Evolutionary conservation across 2,329 filamentous ascomycete species (phyloP).

Genomic region (Simplicillium sp.): DNA sequence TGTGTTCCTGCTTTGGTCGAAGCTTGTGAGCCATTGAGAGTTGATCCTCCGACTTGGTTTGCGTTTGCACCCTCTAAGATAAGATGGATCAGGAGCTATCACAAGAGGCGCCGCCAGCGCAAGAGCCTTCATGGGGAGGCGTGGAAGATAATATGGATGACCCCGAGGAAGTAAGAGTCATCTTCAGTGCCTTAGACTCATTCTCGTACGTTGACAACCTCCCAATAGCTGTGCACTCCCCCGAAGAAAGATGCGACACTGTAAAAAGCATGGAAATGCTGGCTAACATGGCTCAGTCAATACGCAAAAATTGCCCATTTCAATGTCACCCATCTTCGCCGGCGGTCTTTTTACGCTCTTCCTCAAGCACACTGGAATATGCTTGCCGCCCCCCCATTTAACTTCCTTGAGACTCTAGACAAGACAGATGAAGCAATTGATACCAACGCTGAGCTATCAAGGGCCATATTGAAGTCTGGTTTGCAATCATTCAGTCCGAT

Average conservation of each 20-base stretch:
- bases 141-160: slow-evolving; percentile 33
- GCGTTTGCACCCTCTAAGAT: no score
- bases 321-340: slow-evolving; percentile 82
- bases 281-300: slow-evolving; percentile 43
- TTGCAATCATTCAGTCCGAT: slow-evolving; percentile 57
- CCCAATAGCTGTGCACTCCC: slow-evolving; percentile 5
- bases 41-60: no score
- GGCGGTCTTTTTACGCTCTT: slow-evolving; percentile 88
- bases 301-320: slow-evolving; percentile 80
- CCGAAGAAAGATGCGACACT: neutral
- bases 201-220: slow-evolving; percentile 58
- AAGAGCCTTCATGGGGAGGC: slow-evolving; percentile 3
- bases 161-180: slow-evolving; percentile 68
- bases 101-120: neutral
- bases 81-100: neutral
- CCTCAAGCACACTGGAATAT: slow-evolving; percentile 77
- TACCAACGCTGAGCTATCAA: slow-evolving; percentile 72
- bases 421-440: slow-evolving; percentile 83
- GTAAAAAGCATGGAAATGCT: slow-evolving; percentile 3
- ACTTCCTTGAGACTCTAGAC: slow-evolving; percentile 67
- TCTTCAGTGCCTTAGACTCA: slow-evolving; percentile 78
- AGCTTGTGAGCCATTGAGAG: no score
- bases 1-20: no score
- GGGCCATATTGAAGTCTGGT: slow-evolving; percentile 63
- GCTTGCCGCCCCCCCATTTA: slow-evolving; percentile 73